Conservation (phyloP, 805 yeast genomes). For the Debaryomyces prosopidis region DNA sequence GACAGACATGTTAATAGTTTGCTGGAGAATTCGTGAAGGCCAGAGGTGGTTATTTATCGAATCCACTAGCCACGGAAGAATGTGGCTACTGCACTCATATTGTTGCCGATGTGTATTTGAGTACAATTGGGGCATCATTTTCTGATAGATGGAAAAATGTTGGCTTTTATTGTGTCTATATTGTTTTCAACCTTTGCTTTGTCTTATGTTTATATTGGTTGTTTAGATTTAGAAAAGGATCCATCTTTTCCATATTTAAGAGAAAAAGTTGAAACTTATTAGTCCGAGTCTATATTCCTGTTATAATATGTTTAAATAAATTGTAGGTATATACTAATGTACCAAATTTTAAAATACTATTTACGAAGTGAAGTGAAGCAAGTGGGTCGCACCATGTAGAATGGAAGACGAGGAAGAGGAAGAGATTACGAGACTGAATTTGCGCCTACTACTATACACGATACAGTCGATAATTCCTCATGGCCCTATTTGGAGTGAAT, state of each 20-base stretch:
- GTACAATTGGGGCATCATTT: constrained; percentile 44
- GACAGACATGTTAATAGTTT: constrained; percentile 65
- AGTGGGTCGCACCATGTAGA: too few species aligned
- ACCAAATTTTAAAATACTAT: too few species aligned
- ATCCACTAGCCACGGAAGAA: constrained; percentile 48
- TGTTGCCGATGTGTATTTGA: constrained; percentile 50
- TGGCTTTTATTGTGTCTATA: constrained; percentile 61
- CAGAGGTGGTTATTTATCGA: constrained; percentile 55
- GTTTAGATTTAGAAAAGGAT: constrained; percentile 17
- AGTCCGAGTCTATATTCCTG: too few species aligned
- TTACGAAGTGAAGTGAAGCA: too few species aligned
- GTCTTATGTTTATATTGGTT: constrained; percentile 38
- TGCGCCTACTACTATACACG: too few species aligned
- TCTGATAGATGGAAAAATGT: constrained; percentile 59
- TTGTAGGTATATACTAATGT: too few species aligned
- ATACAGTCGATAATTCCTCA: too few species aligned
- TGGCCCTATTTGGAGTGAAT: too few species aligned
- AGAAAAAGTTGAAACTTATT: background rate
- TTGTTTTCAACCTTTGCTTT: constrained; percentile 50
- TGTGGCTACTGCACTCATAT: constrained; percentile 52
- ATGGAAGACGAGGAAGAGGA: too few species aligned
- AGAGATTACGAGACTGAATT: too few species aligned
- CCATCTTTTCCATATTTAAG: constrained; percentile 6
- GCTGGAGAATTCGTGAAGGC: constrained; percentile 41
- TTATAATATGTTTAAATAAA: too few species aligned